Conservation (phyloP, 257 asterid genomes). For the Lavandula angustifolia region DNA sequence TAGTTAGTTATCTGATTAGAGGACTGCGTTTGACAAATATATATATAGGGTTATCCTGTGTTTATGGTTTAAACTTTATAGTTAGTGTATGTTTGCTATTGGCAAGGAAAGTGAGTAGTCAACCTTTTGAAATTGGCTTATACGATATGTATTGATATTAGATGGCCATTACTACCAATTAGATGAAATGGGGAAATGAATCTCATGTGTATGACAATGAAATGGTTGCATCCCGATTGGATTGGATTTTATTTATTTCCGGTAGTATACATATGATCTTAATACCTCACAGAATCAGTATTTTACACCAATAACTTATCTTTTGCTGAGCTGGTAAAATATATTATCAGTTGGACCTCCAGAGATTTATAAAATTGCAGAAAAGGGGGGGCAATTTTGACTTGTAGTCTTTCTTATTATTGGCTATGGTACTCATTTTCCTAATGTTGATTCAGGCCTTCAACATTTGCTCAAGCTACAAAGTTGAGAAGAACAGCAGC, state of each 20-base stretch:
- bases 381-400: not conserved
- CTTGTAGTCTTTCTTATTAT: not conserved
- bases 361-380: not conserved
- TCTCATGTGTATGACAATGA: not conserved
- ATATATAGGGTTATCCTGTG: too few species aligned
- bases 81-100: not conserved
- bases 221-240: not conserved
- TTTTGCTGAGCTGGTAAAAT: not conserved
- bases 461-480: conserved; percentile 98
- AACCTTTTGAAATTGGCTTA: conserved; percentile 1
- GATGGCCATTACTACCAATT: too few species aligned
- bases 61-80: too few species aligned
- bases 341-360: not conserved
- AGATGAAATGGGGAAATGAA: not conserved
- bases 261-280: not conserved
- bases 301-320: not conserved
- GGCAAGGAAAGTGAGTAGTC: not conserved
- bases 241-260: too few species aligned
- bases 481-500: conserved; percentile 86
- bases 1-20: not conserved
- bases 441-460: conserved; percentile 65
- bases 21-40: too few species aligned
- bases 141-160: not conserved
- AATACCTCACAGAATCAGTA: too few species aligned
- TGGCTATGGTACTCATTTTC: conserved; percentile 13